Percentiles rank a stretch among this genome's conserved stretches.
These are phyloP conservation scores for Pichia sp. DNA, from an alignment of 1,139 yeast genomes.

Conservation along the genomic window DNA sequence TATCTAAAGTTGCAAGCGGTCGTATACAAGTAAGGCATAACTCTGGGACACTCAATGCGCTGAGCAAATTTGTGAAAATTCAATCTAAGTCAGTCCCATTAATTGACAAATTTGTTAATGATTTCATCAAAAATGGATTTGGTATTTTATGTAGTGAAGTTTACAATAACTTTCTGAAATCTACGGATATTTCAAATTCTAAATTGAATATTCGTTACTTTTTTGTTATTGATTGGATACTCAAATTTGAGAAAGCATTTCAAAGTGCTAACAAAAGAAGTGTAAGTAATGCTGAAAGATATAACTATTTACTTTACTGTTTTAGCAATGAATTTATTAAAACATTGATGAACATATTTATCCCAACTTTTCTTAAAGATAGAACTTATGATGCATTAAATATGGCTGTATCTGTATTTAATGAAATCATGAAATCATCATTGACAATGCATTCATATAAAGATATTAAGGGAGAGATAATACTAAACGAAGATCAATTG, in stretches of 20 bases:
- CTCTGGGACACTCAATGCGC: neutral
- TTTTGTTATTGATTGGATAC: slow-evolving; percentile 65
- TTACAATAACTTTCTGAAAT: slow-evolving; percentile 6
- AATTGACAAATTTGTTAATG: slow-evolving; percentile 42
- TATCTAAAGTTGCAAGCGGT: slow-evolving; percentile 18
- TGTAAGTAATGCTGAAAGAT: slow-evolving; percentile 31
- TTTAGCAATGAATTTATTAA: slow-evolving; percentile 61
- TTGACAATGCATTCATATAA: slow-evolving; percentile 39
- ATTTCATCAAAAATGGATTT: slow-evolving; percentile 69
- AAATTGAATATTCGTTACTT: slow-evolving; percentile 40
- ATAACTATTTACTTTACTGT: slow-evolving; percentile 59
- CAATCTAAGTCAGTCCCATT: slow-evolving; percentile 4
- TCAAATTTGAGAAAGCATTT: slow-evolving; percentile 33
- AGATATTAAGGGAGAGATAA: slow-evolving; percentile 42
- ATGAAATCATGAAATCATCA: slow-evolving; percentile 54
- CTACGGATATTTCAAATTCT: slow-evolving; percentile 21
- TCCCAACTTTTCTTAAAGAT: slow-evolving; percentile 45
- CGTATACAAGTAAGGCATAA: neutral
- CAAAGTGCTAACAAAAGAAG: slow-evolving; percentile 24
- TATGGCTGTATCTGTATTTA: slow-evolving; percentile 64
- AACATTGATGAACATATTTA: slow-evolving; percentile 43
- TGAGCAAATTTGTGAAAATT: neutral
- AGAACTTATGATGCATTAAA: slow-evolving; percentile 39
- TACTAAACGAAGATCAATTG: slow-evolving; percentile 53
- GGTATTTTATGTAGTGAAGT: slow-evolving; percentile 51